Base-by-base conservation (phyloP, 2,329 filamentous ascomycete species). In the Escovopsis sp. region DNA sequence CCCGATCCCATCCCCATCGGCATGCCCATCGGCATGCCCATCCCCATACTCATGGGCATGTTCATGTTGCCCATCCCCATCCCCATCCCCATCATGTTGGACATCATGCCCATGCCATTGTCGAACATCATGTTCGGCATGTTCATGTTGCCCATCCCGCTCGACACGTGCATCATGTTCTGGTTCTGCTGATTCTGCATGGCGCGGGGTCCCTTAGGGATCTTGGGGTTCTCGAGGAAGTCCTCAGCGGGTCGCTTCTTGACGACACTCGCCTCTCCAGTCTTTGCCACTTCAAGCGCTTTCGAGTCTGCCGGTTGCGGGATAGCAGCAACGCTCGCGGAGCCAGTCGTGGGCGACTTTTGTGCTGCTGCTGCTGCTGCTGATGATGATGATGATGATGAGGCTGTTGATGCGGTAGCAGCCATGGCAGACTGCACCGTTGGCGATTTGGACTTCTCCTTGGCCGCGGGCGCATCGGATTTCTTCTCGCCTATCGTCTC, bases 211-310 rank as follows among this genome's bases (percentile, higher is more conserved):
- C 69, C 77, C 52, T 80, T 81, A 38, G 77, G 74, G 35, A 80
- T 74, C 55, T 73, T 75, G 35, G 74, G 73, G 50, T 81, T 79
- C 51, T 79, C 75, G 6, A 73, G 64, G 30, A 70, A 70, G 41
- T 87, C 81, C 33, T 89, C 85, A 12, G 87, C 86, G 10, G 82
- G 74, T 19, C 91, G 78, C 66, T 96, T 98, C 64, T 84, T 91
- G 26, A 75, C 66, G 44, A 62, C 63, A 30, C 6, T 30, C 41
- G 43, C 47, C 26, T 59, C 55, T 26, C 60, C 54, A 4, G 52
- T 55, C 48, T 53, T 61, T 46, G 46, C 41, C 33, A 42, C 44
- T n/a, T 56, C 55, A 8, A 48, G 43, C 30, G 50, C 43, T 36
- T 65, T 48, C 48, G 60, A 64, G 32, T 60, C 62, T 39, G 63